Evolutionary conservation across 2,329 filamentous ascomycete genomes (phyloP).

Genomic region (Aspergillus sp.): DNA sequence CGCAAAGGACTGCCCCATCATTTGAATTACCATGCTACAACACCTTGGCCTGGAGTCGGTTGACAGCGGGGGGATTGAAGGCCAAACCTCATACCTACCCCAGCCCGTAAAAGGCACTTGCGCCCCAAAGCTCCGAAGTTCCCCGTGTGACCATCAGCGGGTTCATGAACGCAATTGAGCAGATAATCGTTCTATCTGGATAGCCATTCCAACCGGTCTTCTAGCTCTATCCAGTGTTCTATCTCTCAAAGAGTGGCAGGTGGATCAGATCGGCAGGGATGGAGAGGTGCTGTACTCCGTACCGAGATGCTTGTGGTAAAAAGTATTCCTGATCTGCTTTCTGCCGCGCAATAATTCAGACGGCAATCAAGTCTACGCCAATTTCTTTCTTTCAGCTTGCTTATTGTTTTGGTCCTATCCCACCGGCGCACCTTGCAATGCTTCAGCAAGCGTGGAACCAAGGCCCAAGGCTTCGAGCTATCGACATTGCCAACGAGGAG

Average conservation of each 20-base stretch:
- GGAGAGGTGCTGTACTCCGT: not conserved
- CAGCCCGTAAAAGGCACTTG: too few relatives aligned
- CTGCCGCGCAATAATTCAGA: not conserved
- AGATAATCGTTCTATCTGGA: too few relatives aligned
- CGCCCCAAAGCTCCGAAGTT: not conserved
- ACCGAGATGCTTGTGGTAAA: not conserved
- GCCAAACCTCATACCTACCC: too few relatives aligned
- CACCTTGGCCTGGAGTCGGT: too few relatives aligned
- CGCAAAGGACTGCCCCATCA: not conserved
- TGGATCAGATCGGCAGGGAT: slow-evolving; percentile 17
- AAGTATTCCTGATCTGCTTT: not conserved
- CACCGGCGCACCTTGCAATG: not conserved
- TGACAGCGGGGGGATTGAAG: too few relatives aligned
- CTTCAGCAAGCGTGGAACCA: not conserved
- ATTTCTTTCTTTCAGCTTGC: not conserved
- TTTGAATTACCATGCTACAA: too few relatives aligned
- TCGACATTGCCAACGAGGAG: not conserved
- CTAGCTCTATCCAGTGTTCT: not conserved
- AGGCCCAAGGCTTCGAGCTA: not conserved
- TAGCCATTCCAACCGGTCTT: not conserved
- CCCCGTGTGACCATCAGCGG: slow-evolving; percentile 4
- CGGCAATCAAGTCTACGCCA: too few relatives aligned
- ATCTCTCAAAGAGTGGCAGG: not conserved
- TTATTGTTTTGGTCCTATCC: not conserved
- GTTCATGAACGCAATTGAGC: not conserved